Base-by-base conservation (phyloP, 2,329 filamentous ascomycete genomes). In the Trichoderma simmonsii region DNA sequence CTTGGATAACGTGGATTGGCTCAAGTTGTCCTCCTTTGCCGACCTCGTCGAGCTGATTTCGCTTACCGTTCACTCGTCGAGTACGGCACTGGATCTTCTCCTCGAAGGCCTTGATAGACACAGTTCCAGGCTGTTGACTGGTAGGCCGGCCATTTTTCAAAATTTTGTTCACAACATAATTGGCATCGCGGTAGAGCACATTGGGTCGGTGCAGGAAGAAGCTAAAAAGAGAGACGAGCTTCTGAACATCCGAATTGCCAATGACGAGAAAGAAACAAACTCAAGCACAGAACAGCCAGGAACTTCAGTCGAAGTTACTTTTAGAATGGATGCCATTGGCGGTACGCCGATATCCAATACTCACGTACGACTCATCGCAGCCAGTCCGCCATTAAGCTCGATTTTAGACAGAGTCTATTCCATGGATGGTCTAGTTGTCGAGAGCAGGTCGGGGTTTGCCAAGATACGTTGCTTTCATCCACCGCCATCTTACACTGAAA, bases 181-280 rank as follows among this genome's bases (percentile, higher is more conserved):
- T 39, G 81, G 79, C 1, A 80, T 84, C 43, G 81, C 81, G 1
- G 28, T 84, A 8, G 81, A 84, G 66, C 82, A 84, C 68, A 78
- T 83, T 15, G 80, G 81, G 26, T 80, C 83, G 73, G 79, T 78
- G 2, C 2, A 54, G 0, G 72, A 74, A 0, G 65, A 32, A 7
- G 54, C 48, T 3, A 56, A 59, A 36, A 34, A 4, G 4, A 26
- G 51, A 28, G 57, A 71, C 26, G 71, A 71, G 67, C 56, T 72
- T 7, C 21, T 72, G 39, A 65, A n/a, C 6, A 66, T 72, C n/a
- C 60, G 34, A 6, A 26, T 43, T 3, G 1, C 54, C 12, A 15
- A 21, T 18, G 60, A 65, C 6, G 12, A 56, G 14, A 15, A 66
- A 48, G 24, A 32, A 18, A 18, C 26, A 34, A 9, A 11, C 24